These are phyloP conservation scores for Boeremia lycopersici DNA, from an alignment of 2,329 filamentous ascomycete species.

Conservation along the genomic window DNA sequence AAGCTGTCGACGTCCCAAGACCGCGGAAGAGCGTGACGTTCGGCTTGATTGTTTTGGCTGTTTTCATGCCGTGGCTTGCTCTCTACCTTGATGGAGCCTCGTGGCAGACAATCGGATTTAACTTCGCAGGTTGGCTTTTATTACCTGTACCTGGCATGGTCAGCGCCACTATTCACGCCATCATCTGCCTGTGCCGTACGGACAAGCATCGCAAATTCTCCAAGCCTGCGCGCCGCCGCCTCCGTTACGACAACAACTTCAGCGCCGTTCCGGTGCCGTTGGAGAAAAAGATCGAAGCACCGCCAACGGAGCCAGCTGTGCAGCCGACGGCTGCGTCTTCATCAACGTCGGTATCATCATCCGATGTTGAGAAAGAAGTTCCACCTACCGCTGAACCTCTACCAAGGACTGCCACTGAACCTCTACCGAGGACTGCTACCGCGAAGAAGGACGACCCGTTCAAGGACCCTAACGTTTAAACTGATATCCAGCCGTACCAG, in stretches of 20 bases:
- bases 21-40: slow-evolving; percentile 10
- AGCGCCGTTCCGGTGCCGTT: not conserved
- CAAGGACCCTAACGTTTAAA: slow-evolving; percentile 3
- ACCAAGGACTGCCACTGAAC: not conserved
- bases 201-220: slow-evolving; percentile 12
- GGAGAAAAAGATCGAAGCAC: not conserved
- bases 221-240: slow-evolving; percentile 8
- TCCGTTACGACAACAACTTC: slow-evolving; percentile 8
- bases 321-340: slow-evolving; percentile 3
- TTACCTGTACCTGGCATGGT: not conserved
- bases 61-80: slow-evolving; percentile 25
- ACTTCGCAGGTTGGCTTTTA: slow-evolving; percentile 13
- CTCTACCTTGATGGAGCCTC: slow-evolving; percentile 30
- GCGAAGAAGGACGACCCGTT: slow-evolving; percentile 9
- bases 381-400: not conserved
- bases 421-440: not conserved
- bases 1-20: slow-evolving; percentile 13
- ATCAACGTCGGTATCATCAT: slow-evolving; percentile 12
- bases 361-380: slow-evolving; percentile 3
- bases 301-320: not conserved
- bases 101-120: slow-evolving; percentile 2
- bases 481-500: slow-evolving; percentile 1
- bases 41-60: slow-evolving; percentile 19
- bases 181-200: slow-evolving; percentile 20
- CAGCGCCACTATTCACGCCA: slow-evolving; percentile 11